Evolutionary conservation across 768 basidiomycete genomes (phyloP), one percentile per base, ranked within the genome.

Genomic region (Suillus weaverae): DNA sequence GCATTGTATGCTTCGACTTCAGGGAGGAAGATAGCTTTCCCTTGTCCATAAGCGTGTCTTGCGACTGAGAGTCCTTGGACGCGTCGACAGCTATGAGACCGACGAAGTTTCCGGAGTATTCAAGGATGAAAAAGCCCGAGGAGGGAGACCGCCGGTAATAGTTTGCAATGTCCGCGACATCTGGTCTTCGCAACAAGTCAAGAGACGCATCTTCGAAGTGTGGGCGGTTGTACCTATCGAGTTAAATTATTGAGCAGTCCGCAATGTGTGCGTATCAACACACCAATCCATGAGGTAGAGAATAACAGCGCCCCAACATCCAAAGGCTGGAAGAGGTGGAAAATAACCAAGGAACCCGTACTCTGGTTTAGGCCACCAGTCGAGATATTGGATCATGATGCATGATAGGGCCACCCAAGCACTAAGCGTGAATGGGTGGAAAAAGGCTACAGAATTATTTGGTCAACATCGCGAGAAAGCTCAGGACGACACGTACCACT

Each of bases 31-130:
- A 61, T 46, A 71, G 69, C 14, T 67, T 64, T 46, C 71, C 67
- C 63, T 73, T 70, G 18, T 70, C 64, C 4, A 73, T 51, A n/a
- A 64, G 62, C 35, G 77, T 72, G 54, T 76, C 74, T 41, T 41
- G 39, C 22, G 74, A 73, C 32, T 71, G 66, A 14, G 80, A 77
- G 55, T 83, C 79, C 32, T 66, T 71, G 10, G 84, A 85, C 0
- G 90, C 88, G 72, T 92, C 92, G 35, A 92, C 64, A 14, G 88
- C 90, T 66, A 92, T 81, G 64, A 91, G 77, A 0, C 92, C 92
- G 18, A 94, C 80, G 64, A 89, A 84, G 1, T 76, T 81, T 50
- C 79, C 73, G 8, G 79, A 84, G 51, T 80, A 86, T 70, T 92
- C 86, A 38, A 92, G 79, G 43, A 93, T 79, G 81, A 87, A 92